Base-by-base conservation (phyloP, 2,329 filamentous ascomycete genomes). In the Aspergillus sp. region DNA sequence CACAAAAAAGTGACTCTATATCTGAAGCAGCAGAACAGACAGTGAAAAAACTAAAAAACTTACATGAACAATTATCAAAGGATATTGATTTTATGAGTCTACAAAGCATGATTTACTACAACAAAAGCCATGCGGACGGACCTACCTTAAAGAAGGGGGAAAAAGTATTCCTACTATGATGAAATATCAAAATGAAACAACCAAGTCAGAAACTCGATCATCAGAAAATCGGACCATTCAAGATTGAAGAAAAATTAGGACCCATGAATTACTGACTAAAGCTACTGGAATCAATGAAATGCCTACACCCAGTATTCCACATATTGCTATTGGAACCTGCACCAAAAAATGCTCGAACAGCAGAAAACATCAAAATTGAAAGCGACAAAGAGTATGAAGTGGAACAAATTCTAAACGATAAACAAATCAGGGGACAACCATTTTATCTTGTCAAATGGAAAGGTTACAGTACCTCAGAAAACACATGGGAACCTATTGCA, bases 121-220 rank as follows among this genome's bases (percentile, higher is more conserved):
- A 32, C 30, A 32, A 32, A 9, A 1, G 8, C 30, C 30, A 32
- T 2, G 30, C 1, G 8, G 30, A 32, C 6, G 2, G 30, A 9
- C 30, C 30, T 32, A 32, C 1, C 30, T 32, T 32, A 6, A 32
- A 32, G 3, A 9, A 2, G 30, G 30, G 30, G 30, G 43, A 39
- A 10, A 48, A 48, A 34, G 38, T 42, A 35, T 48, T 41, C 30
- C 38, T 48, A n/a, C 2, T 19, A 19, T 19, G 19, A 19, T 19
- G 19, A 19, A 45, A 48, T 4, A 44, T 48, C 29, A 48, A 42
- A 44, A 48, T n/a, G 3, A 42, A 44, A 12, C 6, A 6, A 44
- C 42, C 36, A 33, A 44, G 30, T 29, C 12, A 48, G 7, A 44
- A 48, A 44, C 30, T 44, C 1, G 36, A 48, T 8, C 8, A 48